These are phyloP conservation scores for Mycena latifolia DNA, from an alignment of 768 basidiomycete genomes.

Conservation along the genomic window DNA sequence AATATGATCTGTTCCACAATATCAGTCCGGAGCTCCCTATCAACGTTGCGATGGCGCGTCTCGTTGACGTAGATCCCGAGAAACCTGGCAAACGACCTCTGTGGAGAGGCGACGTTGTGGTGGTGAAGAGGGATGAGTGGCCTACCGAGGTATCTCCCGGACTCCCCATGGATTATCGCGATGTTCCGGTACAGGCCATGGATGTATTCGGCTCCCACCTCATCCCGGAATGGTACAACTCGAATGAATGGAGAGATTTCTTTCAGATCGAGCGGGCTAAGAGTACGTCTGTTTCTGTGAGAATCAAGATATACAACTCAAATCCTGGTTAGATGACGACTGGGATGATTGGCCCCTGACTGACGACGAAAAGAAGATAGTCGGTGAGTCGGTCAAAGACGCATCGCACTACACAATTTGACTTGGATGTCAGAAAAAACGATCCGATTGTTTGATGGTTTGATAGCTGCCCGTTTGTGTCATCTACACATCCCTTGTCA, in stretches of 20 bases:
- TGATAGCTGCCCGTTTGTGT: conserved; percentile 1
- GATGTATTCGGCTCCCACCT: background rate
- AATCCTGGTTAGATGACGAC: conserved; percentile 6
- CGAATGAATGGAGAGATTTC: conserved; percentile 16
- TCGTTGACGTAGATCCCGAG: conserved; percentile 11
- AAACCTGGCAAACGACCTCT: conserved; percentile 21
- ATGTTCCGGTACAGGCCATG: background rate
- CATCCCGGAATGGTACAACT: conserved; percentile 19
- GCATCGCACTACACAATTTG: background rate
- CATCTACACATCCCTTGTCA: background rate
- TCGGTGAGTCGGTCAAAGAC: conserved; percentile 4
- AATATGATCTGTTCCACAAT: conserved; percentile 17
- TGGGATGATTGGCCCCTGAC: background rate
- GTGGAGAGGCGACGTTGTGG: conserved; percentile 26
- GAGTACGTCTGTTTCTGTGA: no score
- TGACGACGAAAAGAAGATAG: conserved; percentile 1
- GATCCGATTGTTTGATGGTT: background rate
- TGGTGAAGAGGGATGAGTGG: conserved; percentile 26
- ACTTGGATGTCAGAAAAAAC: conserved; percentile 8
- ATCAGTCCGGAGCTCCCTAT: conserved; percentile 20
- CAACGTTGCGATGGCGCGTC: conserved; percentile 12
- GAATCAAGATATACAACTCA: conserved; percentile 1
- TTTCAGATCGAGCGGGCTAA: conserved; percentile 1
- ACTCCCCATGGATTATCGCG: conserved; percentile 21
- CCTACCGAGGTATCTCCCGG: background rate